These are phyloP conservation scores for Mycocentrospora acerina DNA, from an alignment of 2,329 filamentous ascomycete genomes.

Conservation along the genomic window DNA sequence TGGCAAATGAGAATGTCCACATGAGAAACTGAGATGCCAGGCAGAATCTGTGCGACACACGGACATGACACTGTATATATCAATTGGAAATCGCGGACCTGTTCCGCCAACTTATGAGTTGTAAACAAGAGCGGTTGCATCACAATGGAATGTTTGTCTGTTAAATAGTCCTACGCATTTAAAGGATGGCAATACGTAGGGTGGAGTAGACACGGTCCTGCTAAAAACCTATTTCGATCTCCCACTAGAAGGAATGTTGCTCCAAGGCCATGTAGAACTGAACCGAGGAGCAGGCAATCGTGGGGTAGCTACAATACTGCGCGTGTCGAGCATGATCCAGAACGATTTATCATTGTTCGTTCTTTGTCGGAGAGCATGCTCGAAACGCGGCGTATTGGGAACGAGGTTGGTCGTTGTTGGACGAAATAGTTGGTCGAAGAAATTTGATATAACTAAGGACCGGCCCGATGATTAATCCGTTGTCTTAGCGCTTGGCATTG, in stretches of 20 bases:
- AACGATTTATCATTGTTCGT: conserved; percentile 21
- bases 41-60: no score
- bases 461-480: conserved; percentile 16
- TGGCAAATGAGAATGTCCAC: no score
- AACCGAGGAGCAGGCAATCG: conserved; percentile 55
- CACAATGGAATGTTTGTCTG: conserved; percentile 46
- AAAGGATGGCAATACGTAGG: conserved; percentile 46
- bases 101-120: no score
- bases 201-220: conserved; percentile 57
- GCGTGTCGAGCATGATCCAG: conserved; percentile 7
- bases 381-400: not conserved
- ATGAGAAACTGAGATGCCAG: no score
- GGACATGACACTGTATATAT: no score
- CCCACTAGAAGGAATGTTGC: conserved; percentile 55
- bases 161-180: conserved; percentile 51
- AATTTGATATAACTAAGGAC: conserved; percentile 10
- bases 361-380: conserved; percentile 3
- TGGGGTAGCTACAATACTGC: conserved; percentile 35
- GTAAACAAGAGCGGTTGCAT: not conserved
- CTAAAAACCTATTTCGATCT: conserved; percentile 54
- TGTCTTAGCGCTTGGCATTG: conserved; percentile 12
- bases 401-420: conserved; percentile 8
- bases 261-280: conserved; percentile 48
- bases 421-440: conserved; percentile 6
- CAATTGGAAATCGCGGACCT: no score